phyloP scores from a whole-genome alignment of 768 basidiomycete genomes.

The Leucosporidium scottii region DNA sequence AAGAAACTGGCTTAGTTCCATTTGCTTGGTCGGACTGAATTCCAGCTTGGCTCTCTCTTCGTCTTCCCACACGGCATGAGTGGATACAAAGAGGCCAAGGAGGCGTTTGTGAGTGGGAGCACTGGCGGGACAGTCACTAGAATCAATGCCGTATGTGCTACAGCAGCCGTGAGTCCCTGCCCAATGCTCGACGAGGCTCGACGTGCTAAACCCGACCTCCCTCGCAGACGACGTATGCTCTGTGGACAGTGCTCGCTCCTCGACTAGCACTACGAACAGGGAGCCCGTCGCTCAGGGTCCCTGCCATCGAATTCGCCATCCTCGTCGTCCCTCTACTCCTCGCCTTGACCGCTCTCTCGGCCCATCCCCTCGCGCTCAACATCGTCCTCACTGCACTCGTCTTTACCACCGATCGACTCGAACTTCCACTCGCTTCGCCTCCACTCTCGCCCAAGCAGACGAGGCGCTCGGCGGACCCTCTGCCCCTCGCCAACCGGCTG shows the following conservation, averaged over 20 bases:
- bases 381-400: slow-evolving; percentile 44
- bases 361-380: slow-evolving; percentile 53
- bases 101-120: slow-evolving; percentile 69
- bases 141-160: slow-evolving; percentile 61
- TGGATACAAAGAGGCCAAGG: slow-evolving; percentile 68
- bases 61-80: not conserved
- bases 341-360: slow-evolving; percentile 68
- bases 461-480: not conserved
- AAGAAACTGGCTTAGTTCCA: no score
- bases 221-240: slow-evolving; percentile 60
- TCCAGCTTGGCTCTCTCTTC: no score
- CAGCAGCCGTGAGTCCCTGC: slow-evolving; percentile 54
- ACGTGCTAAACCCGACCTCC: not conserved
- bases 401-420: not conserved
- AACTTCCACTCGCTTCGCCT: not conserved
- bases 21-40: no score
- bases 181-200: not conserved
- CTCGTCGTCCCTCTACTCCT: slow-evolving; percentile 72
- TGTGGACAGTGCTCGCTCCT: slow-evolving; percentile 58
- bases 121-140: slow-evolving; percentile 62
- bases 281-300: slow-evolving; percentile 39
- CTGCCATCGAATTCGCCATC: slow-evolving; percentile 52
- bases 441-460: slow-evolving; percentile 10
- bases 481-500: not conserved
- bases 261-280: slow-evolving; percentile 38